Evolutionary conservation across 176 grass and related monocot genomes (phyloP), one percentile per base, ranked within the genome.

Genomic region (Dactylis glomerata): DNA sequence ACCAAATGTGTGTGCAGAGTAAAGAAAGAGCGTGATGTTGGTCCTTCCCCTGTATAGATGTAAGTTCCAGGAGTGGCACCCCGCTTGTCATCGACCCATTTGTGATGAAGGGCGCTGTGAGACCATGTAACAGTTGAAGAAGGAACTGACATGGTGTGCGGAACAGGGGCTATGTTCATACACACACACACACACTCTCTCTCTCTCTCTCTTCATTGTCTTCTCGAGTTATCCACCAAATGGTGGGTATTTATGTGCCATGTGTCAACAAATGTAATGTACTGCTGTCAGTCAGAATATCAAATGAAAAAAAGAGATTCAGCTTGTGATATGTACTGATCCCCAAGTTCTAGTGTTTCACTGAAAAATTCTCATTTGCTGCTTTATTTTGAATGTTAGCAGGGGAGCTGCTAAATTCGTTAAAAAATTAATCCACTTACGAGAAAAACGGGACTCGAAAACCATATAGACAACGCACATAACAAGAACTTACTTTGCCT

Each of bases 221-320:
- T 63, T 45, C 34, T 57, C n/a, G n/a, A n/a, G 68, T 74, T 82
- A 5, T 74, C 81, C 89, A 87, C 84, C 89, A 83, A 90, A 90
- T 19, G 89, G 89, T 90, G 89, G 80, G 36, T 84, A 87, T 83
- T 90, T 83, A 79, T 79, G 33, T 89, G 70, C 68, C 83, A 67
- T 84, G 71, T 87, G 67, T 19, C 78, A 86, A 82, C 63, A 86
- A 15, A 83, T 82, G 80, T 85, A 75, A 78, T 78, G 36, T 69
- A 42, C 76, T 80, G 67, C 75, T 80, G 75, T 75, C 80, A 41
- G 58, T 64, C 59, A 55, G 27, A 34, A 50, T 30, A 41, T 68
- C 65, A 22, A 41, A 24, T 1, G 42, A 72, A 45, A 63, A 58
- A 78, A 77, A 26, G 5, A 58, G 75, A 67, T 45, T 75, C 81